Evolutionary conservation across 768 basidiomycete genomes (phyloP), one percentile per base, ranked within the genome.

Genomic region (Fomitopsis serialis): DNA sequence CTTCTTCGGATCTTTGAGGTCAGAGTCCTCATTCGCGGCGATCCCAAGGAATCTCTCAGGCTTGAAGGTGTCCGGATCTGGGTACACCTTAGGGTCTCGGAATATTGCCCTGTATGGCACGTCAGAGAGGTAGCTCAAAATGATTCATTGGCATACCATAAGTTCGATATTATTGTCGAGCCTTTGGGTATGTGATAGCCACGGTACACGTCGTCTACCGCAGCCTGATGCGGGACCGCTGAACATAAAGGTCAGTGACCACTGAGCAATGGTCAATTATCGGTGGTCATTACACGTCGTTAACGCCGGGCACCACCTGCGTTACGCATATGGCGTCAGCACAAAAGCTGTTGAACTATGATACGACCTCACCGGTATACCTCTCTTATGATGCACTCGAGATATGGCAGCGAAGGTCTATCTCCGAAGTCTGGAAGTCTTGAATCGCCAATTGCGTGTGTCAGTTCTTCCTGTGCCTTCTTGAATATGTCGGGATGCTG

Each of bases 381-480:
- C 55, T 78, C 76, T 25, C 68, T 66, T 17, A 66, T 62, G 11
- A 78, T 42, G 4, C 71, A 70, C 23, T 73, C 70, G 4, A 73
- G 61, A 55, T 75, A 77, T 0, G 76, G 78, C 25, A 79, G 62
- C 10, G 63, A 64, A 7, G 62, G 64, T 29, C 72, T 61, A 54
- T 79, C 77, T 9, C 62, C 64, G 54, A 71, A 70, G 12, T 63
- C 65, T 6, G 76, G 75, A 1, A 77, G 67, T 0, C 76, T 64
- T 47, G 71, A 67, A 9, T 46, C 55, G n/a, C 77, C 77, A 11
- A 75, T 59, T 3, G 76, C 72, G 1, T 60, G 47, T 50, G 77
- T 75, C 2, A 78, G 62, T 54, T 79, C 78, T n/a, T 63, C 63
- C 47, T 76, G 75, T 9, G 73, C 76, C 50, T 68, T 72, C 35